Base-by-base conservation (phyloP, 2,329 filamentous ascomycete genomes). In the Exophiala sp. region DNA sequence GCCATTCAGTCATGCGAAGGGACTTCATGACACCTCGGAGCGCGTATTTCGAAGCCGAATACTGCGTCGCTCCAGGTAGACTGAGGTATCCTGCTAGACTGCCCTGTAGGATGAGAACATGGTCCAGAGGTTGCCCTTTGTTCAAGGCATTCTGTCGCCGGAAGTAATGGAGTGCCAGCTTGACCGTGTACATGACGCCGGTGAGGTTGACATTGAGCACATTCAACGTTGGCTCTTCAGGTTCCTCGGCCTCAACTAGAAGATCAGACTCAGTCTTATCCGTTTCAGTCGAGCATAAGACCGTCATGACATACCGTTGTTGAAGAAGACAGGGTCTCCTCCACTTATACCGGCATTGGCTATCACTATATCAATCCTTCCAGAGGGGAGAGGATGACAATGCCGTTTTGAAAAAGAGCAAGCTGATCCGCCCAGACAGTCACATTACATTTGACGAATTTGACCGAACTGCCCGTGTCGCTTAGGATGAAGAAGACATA, bases 331-430 rank as follows among this genome's bases (percentile, higher is more conserved):
- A 14, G 62, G 43, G 27, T 52, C 52, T 35, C 62, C 63, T 22
- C 74, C 73, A 37, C 73, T 70, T 56, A 85, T 77, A 41, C 83
- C 83, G 0, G 83, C 83, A 62, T 84, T 85, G 53, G 82, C 80
- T 39, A 85, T 79, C 2, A 85, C 81, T 14, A 75, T 70, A 64
- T 85, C 80, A 54, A 85, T 74, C 14, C 73, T 73, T n/a, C 74
- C 72, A 43, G 75, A 70, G n/a, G 0, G 72, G 73, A 50, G 78
- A 81, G 47, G 77, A 66, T 44, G 70, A 68, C 37, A 73, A 67
- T 3, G 81, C 80, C 44, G 73, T 66, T 41, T 78, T 77, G 71
- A 86, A 87, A 37, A 85, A 70, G 24, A n/a, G 73, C 68, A 44
- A 82, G 77, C 61, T 86, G 82, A 5, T 77, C 78, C 32, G 79